Conservation (phyloP, 371 early-diverging fungal genomes). For the Massospora cicadina region DNA sequence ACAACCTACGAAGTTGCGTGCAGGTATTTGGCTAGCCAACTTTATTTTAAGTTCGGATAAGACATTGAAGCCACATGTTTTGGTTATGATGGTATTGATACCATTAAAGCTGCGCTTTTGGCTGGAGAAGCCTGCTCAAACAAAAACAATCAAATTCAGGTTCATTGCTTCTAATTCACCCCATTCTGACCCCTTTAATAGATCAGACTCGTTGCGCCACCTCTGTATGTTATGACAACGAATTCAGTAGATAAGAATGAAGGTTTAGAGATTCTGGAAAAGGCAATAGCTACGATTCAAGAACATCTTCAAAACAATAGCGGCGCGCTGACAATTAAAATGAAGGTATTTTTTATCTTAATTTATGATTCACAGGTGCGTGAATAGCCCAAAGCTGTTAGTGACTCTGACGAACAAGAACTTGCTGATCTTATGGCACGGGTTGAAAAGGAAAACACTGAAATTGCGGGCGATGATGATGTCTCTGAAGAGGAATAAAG, state of each 20-base stretch:
- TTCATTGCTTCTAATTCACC: not conserved
- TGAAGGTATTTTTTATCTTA: conserved; percentile 36
- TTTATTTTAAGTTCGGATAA: conserved; percentile 11
- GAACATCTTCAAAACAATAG: conserved; percentile 48
- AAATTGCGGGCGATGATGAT: conserved; percentile 83
- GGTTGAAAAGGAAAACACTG: conserved; percentile 85
- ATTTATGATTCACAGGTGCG: not conserved
- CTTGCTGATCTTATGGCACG: conserved; percentile 81
- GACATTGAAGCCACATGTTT: conserved; percentile 97
- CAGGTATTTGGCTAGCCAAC: conserved; percentile 26
- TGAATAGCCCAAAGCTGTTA: conserved; percentile 54
- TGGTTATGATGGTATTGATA: conserved; percentile 93
- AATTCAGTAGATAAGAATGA: conserved; percentile 69
- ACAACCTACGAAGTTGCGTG: conserved; percentile 91
- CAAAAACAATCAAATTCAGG: conserved; percentile 67
- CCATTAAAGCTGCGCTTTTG: conserved; percentile 82
- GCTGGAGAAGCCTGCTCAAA: conserved; percentile 81
- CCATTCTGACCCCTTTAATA: conserved; percentile 16
- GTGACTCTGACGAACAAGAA: conserved; percentile 88
- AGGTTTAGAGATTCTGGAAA: conserved; percentile 78
- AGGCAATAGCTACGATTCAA: conserved; percentile 69
- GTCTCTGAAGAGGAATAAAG: conserved; percentile 36
- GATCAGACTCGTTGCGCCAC: conserved; percentile 75
- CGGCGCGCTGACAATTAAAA: conserved; percentile 70
- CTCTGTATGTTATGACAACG: conserved; percentile 85